Base-by-base conservation (phyloP, 2,329 filamentous ascomycete species). In the Thelonectria olida region DNA sequence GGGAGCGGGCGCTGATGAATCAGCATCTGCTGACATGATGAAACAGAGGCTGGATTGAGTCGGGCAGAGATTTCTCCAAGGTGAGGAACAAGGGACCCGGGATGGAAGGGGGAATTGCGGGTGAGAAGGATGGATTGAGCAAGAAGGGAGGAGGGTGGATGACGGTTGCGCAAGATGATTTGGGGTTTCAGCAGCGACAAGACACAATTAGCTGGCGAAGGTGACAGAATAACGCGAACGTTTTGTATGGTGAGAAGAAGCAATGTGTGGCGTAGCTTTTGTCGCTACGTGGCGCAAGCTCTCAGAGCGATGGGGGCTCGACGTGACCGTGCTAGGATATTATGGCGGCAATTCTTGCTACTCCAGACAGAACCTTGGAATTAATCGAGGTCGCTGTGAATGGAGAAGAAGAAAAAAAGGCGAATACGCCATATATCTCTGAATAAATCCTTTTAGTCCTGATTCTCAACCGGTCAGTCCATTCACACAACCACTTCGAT, bases 1-100 rank as follows among this genome's bases (percentile, higher is more conserved):
- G 23, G 62, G 68, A 27, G 67, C 66, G 41, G 71, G 65, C 53
- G 67, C 68, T 19, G 77, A 66, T 50, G 68, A 67, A 48, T 44
- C 47, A 22, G 79, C 67, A 67, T 82, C 78, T 75, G 81, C 76
- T 34, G 71, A 75, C 74, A 78, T 77, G 59, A 75, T 72, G 55
- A 34, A 44, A 23, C 28, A 20, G 47, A n/a, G 20, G 25, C 39
- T 22, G 28, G 34, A 44, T 56, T 58, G 22, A 41, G 23, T 6
- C 15, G 49, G 17, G 45, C 19, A 23, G 15, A 59, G 20, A 42
- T 7, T 15, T 19, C 7, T 3, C 9, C 25, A 31, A n/a, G 5
- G 41, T 10, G 15, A 38, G 20, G 31, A 13, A 38, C 38, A 20
- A 45, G 39, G 15, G 27, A 13, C 4, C 38, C 22, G 22, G 41